phyloP scores from a whole-genome alignment of 306 rosid genomes.

The Prinsepia uniflora region DNA sequence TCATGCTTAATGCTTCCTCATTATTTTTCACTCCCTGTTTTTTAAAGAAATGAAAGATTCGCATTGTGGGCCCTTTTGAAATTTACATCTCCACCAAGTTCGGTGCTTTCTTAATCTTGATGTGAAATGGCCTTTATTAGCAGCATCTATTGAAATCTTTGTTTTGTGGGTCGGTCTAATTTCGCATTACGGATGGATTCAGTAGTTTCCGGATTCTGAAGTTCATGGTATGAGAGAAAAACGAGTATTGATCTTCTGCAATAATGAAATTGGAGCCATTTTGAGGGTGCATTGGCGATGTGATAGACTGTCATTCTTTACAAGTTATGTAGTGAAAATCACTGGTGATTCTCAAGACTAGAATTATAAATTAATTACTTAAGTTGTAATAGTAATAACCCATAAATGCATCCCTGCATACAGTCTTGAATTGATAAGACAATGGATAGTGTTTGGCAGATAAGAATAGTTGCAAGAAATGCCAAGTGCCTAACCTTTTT shows the following conservation, averaged over 20 bases:
- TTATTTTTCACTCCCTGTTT: not conserved
- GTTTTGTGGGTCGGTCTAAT: no score
- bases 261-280: no score
- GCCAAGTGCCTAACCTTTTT: not conserved
- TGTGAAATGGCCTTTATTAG: no score
- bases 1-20: not conserved
- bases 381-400: not conserved
- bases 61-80: not conserved
- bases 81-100: not conserved
- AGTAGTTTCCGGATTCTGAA: no score
- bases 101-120: not conserved
- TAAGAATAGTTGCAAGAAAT: not conserved
- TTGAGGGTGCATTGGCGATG: no score
- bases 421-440: not conserved
- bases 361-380: not conserved
- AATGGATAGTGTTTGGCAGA: not conserved
- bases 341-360: not conserved
- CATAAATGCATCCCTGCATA: not conserved
- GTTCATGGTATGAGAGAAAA: no score
- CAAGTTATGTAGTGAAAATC: not conserved
- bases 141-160: no score
- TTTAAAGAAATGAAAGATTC: slow-evolving; percentile 6
- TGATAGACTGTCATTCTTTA: no score
- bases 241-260: no score
- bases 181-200: no score